Base-by-base conservation (phyloP, 768 basidiomycete genomes). In the Podaxis rugospora region DNA sequence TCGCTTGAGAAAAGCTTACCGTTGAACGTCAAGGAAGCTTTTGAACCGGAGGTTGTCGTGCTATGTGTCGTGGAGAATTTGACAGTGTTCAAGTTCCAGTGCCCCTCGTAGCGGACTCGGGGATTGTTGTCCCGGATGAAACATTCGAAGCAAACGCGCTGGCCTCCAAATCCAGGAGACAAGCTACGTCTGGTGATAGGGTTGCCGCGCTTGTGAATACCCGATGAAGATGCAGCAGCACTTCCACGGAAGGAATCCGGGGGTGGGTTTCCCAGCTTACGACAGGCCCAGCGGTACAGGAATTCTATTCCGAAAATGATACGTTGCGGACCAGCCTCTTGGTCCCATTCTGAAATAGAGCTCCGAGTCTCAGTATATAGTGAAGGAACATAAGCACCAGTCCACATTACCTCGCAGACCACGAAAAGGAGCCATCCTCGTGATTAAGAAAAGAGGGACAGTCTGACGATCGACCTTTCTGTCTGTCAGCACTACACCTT, bases 111-210 rank as follows among this genome's bases (percentile, higher is more conserved):
- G 4, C 62, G 49, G 4, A 78, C 65, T 53, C 72, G 63, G 5
- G 77, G 70, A 60, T 76, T 73, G 62, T 78, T 78, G 58, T 79
- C 74, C 28, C 61, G 67, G 2, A 75, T 58, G 23, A 68, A 18
- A 50, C 72, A 74, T 6, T 35, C 25, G 13, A 53, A 53, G 47
- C 68, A 69, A 40, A 46, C 59, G 21, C 10, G 32, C 13, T 46
- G 36, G n/a, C n/a, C 16, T 5, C 16, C 52, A 23, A 6, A 37
- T 9, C 52, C 37, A 54, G 52, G 37, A 18, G 18, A 37, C n/a
- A 54, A 16, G 16, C 42, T 44, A 18, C 18, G 52, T 18, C 37
- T 21, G 5, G 21, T 52, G 50, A 32, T 36, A 39, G n/a, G 49
- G 39, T 60, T 59, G 21, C 23, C 23, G 28, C 47, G 23, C 18